phyloP scores from a whole-genome alignment of 768 basidiomycete genomes.

The Pisolithus tinctorius region DNA sequence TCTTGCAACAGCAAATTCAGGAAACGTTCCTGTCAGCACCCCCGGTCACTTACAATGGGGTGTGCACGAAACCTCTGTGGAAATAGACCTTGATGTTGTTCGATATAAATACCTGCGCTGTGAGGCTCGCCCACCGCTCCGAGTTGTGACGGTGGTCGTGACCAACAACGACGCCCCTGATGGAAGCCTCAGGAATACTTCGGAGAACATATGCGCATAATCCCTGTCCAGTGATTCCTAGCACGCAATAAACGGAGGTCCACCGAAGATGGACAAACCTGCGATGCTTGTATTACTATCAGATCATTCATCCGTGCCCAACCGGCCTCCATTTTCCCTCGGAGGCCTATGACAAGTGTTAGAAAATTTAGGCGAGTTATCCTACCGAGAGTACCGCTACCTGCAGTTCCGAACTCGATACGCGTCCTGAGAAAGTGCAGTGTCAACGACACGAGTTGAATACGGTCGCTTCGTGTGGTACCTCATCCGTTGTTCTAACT shows the following conservation, averaged over 20 bases:
- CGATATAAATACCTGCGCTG: conserved; percentile 62
- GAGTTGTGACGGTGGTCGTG: conserved; percentile 85
- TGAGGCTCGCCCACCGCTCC: conserved; percentile 67
- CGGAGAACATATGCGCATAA: conserved; percentile 64
- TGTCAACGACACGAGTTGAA: not conserved
- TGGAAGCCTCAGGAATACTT: conserved; percentile 44
- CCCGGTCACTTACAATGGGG: conserved; percentile 55
- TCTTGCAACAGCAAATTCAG: conserved; percentile 31
- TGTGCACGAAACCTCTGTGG: conserved; percentile 66
- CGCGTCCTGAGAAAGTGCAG: conserved; percentile 38
- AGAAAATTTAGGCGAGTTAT: too few species aligned
- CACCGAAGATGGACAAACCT: conserved; percentile 35
- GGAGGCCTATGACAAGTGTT: conserved; percentile 42
- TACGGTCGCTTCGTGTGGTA: conserved; percentile 7
- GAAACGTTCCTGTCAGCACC: not conserved
- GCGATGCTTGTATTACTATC: conserved; percentile 74
- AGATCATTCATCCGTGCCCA: conserved; percentile 92
- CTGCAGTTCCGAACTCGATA: conserved; percentile 86
- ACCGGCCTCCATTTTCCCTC: conserved; percentile 83
- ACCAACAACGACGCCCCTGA: conserved; percentile 73
- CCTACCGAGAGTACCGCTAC: conserved; percentile 29
- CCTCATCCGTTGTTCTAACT: conserved; percentile 39
- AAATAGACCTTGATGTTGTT: conserved; percentile 65
- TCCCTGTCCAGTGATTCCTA: conserved; percentile 39
- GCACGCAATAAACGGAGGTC: not conserved